Evolutionary conservation across 192 early-diverging fungal genomes (phyloP).

Genomic region (Phlyctochytrium planicorne): DNA sequence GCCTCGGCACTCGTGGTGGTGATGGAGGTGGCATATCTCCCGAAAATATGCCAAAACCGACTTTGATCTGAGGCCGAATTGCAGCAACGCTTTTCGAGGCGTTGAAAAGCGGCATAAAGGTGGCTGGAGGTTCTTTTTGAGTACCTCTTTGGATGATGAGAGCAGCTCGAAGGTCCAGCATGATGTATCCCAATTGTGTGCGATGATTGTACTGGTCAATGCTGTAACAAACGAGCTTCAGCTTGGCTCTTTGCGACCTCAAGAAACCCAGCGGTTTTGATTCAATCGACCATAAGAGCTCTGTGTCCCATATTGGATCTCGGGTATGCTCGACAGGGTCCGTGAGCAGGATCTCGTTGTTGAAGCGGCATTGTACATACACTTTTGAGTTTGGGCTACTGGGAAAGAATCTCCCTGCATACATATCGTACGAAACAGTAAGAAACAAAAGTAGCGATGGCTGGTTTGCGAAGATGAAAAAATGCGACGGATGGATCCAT

Average conservation of each 20-base stretch:
- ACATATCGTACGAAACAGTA: too few relatives aligned
- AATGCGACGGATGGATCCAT: too few relatives aligned
- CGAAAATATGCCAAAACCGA: constrained; percentile 40
- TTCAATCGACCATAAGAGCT: constrained; percentile 57
- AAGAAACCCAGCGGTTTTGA: constrained; percentile 40
- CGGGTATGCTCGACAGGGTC: constrained; percentile 47
- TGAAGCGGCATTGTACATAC: constrained; percentile 64
- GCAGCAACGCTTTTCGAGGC: constrained; percentile 30
- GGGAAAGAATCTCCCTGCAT: too few relatives aligned
- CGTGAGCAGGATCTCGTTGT: constrained; percentile 58
- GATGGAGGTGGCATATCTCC: too few relatives aligned
- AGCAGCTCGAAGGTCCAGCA: constrained; percentile 56
- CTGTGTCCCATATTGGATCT: constrained; percentile 58
- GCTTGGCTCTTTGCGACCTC: constrained; percentile 43
- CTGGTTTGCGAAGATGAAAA: too few relatives aligned
- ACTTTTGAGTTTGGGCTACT: constrained; percentile 36
- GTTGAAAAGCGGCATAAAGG: constrained; percentile 51
- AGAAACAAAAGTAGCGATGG: too few relatives aligned
- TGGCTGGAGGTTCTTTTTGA: constrained; percentile 17
- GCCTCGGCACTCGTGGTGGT: too few relatives aligned
- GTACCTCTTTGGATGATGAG: background rate
- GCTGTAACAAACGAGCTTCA: constrained; percentile 50
- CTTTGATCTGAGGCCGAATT: constrained; percentile 54
- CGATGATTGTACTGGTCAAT: constrained; percentile 30
- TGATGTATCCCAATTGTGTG: constrained; percentile 50